Evolutionary conservation across 2,329 filamentous ascomycete species (phyloP).

Genomic region (Metarhizium brunneum): DNA sequence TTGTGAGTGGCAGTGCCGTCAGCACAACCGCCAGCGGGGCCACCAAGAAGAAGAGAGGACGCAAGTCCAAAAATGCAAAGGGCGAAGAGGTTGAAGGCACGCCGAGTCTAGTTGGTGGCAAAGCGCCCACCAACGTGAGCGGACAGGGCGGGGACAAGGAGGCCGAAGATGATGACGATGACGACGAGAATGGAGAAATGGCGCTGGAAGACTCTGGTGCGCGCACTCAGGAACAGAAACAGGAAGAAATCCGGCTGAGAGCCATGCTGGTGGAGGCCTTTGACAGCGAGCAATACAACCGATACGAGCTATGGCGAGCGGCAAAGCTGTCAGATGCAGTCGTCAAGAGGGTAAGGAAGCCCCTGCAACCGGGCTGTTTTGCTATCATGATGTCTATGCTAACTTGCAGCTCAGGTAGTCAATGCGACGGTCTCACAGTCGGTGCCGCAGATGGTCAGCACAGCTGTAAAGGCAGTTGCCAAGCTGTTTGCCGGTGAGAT

Average conservation of each 20-base stretch:
- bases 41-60: constrained; percentile 50
- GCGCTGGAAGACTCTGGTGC: constrained; percentile 49
- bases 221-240: constrained; percentile 57
- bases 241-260: constrained; percentile 47
- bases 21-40: constrained; percentile 31
- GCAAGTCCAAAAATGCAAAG: constrained; percentile 50
- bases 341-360: constrained; percentile 52
- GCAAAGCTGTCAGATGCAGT: constrained; percentile 59
- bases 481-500: constrained; percentile 72
- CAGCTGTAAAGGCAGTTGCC: constrained; percentile 65
- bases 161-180: constrained; percentile 48
- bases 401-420: constrained; percentile 43
- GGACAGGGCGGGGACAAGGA: constrained; percentile 35
- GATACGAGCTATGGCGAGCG: constrained; percentile 63
- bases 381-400: background rate
- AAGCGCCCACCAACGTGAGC: constrained; percentile 32
- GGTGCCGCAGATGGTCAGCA: constrained; percentile 62
- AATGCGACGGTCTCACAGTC: constrained; percentile 76
- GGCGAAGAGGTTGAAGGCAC: constrained; percentile 34
- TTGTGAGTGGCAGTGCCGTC: constrained; percentile 52
- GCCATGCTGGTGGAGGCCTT: constrained; percentile 57
- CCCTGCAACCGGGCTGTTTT: background rate
- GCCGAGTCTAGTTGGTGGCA: constrained; percentile 32
- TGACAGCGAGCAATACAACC: constrained; percentile 55
- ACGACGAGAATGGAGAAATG: constrained; percentile 47